These are phyloP conservation scores for Ophiocordyceps polyrhachis-furcata DNA, from an alignment of 2,329 filamentous ascomycete genomes.

Conservation along the genomic window DNA sequence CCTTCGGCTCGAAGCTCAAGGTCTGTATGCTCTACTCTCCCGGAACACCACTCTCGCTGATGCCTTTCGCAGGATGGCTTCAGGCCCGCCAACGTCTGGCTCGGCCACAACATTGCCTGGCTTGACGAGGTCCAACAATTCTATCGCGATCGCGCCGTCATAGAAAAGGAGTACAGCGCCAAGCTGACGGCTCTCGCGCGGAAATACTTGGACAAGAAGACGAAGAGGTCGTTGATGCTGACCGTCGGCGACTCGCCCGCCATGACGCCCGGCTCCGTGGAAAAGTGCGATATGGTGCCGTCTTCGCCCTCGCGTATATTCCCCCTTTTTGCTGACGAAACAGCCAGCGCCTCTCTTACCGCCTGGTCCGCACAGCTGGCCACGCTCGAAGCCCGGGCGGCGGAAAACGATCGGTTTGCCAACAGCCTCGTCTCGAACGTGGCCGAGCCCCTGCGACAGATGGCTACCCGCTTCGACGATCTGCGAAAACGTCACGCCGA, in stretches of 20 bases:
- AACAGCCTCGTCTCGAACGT: slow-evolving; percentile 62
- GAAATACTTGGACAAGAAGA: slow-evolving; percentile 96
- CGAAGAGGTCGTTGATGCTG: slow-evolving; percentile 66
- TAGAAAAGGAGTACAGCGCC: slow-evolving; percentile 91
- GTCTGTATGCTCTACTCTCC: slow-evolving; percentile 20
- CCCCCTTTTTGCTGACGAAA: slow-evolving; percentile 6
- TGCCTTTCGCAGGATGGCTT: slow-evolving; percentile 61
- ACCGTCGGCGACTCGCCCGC: slow-evolving; percentile 87
- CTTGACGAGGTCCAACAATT: slow-evolving; percentile 94
- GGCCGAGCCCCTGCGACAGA: slow-evolving; percentile 68
- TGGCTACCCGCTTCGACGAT: slow-evolving; percentile 66
- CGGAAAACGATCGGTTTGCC: slow-evolving; percentile 74
- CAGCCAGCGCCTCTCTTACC: slow-evolving; percentile 68
- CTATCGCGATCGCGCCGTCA: slow-evolving; percentile 81
- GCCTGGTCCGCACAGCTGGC: slow-evolving; percentile 92
- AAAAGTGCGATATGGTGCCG: slow-evolving; percentile 39
- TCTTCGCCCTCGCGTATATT: slow-evolving; percentile 1
- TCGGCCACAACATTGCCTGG: slow-evolving; percentile 76
- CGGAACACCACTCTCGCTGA: background rate
- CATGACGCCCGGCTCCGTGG: slow-evolving; percentile 87
- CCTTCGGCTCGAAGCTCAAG: slow-evolving; percentile 90
- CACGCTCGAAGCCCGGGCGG: slow-evolving; percentile 71
- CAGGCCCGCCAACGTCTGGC: slow-evolving; percentile 87
- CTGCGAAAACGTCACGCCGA: slow-evolving; percentile 80
- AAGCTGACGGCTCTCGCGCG: slow-evolving; percentile 78